Evolutionary conservation across 2,329 filamentous ascomycete genomes (phyloP).

Genomic region (Bipolaris gigantea): DNA sequence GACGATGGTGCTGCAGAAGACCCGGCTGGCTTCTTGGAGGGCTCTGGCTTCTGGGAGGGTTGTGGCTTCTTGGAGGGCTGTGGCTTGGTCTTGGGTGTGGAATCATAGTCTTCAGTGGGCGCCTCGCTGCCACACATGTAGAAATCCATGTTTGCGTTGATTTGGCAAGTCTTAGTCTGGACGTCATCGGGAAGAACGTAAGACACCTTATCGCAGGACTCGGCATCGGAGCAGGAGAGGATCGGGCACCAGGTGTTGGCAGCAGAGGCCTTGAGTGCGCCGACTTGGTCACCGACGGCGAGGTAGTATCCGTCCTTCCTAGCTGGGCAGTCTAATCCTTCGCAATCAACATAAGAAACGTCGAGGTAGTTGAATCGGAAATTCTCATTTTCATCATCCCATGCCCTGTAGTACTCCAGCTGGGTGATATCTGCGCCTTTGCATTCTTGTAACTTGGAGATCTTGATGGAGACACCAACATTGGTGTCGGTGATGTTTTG

Average conservation of each 20-base stretch:
- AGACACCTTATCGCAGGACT: constrained; percentile 32
- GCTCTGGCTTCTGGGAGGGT: neutral
- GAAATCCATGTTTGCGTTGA: constrained; percentile 32
- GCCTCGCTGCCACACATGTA: constrained; percentile 42
- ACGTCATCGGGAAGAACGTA: constrained; percentile 39
- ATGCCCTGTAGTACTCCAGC: constrained; percentile 43
- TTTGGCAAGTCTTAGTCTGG: constrained; percentile 39
- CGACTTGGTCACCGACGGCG: constrained; percentile 25
- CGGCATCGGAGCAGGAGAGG: constrained; percentile 27
- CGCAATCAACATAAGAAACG: constrained; percentile 45
- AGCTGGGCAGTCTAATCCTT: constrained; percentile 34
- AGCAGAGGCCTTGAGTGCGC: constrained; percentile 17
- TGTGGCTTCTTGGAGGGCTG: neutral
- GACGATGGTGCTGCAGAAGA: constrained; percentile 16
- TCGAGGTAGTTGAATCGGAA: constrained; percentile 47
- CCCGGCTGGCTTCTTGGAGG: constrained; percentile 1
- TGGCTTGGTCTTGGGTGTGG: constrained; percentile 9
- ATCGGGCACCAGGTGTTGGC: constrained; percentile 39
- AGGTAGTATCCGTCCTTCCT: constrained; percentile 41
- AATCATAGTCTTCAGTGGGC: constrained; percentile 22
- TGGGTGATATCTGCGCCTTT: constrained; percentile 38
- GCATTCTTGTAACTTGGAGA: constrained; percentile 40
- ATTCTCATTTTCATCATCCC: constrained; percentile 1
- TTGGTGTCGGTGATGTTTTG: constrained; percentile 14
- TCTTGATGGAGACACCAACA: constrained; percentile 45